Evolutionary conservation across 176 grass and related monocot genomes (phyloP), one percentile per base, ranked within the genome.

Genomic region (Oryza brachyantha): DNA sequence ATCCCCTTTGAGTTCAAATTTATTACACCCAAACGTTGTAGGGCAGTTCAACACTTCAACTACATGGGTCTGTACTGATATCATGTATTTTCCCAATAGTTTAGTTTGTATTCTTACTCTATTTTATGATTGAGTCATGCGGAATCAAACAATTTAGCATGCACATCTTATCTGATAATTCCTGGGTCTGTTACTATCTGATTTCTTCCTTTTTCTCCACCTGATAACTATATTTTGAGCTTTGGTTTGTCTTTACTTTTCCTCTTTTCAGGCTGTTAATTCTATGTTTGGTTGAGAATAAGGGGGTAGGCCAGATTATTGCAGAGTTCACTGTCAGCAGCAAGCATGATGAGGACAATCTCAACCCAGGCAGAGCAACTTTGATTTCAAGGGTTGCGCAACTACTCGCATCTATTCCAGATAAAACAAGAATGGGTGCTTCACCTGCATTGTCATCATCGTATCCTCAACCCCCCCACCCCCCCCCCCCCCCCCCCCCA

Each of bases 361-460:
- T 39, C 42, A 90, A 77, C 11, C 84, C 81, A 90, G 87, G 88
- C 39, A 79, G 25, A 62, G 74, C n/a, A 73, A 31, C 63, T 37
- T 84, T 85, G 9, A 71, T 90, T 71, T 89, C 87, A 81, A 94
- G 87, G 60, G 37, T 89, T 73, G 89, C 90, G 37, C 95, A 92
- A 59, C 57, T 92, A 73, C 83, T 98, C 79, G 85, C 83, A 85
- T 98, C 95, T 60, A 41, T 98, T 94, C 95, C 95, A 67, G 95
- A 98, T 84, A 98, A 98, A 92, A 63, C 81, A 82, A 94, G 83
- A 79, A 59, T 84, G 34, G 72, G 74, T 87, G 77, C 83, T 46
- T 83, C 79, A 74, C 77, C 87, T 68, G 81, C 81, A 32, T 74
- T 98, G 79, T 61, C 83, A 39, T 76, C 92, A 32, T 65, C 61